A percentile compares a stretch with the other conserved stretches of the same genome.
Conservation (phyloP, 352 stramenopile genomes). For the Peronospora destructor region DNA sequence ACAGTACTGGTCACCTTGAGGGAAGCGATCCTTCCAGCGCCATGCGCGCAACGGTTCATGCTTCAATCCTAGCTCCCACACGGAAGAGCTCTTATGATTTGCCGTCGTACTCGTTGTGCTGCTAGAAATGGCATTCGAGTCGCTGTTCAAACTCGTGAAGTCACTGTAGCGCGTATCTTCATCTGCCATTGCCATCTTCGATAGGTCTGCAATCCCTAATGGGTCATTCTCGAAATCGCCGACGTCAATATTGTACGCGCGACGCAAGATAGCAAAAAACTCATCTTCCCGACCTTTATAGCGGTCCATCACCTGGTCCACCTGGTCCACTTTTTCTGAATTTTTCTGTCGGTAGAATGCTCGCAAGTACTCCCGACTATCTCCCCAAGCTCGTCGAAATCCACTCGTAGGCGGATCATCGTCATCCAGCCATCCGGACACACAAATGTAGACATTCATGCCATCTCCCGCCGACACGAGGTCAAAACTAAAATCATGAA, state of each 20-base stretch:
- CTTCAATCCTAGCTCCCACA: slow-evolving; percentile 28
- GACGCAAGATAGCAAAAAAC: slow-evolving; percentile 66
- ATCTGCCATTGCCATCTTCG: slow-evolving; percentile 23
- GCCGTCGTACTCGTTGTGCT: slow-evolving; percentile 2
- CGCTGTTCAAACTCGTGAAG: slow-evolving; percentile 29
- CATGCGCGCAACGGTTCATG: slow-evolving; percentile 52
- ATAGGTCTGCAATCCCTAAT: slow-evolving; percentile 33
- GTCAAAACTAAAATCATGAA: slow-evolving; percentile 80
- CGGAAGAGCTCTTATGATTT: slow-evolving; percentile 11
- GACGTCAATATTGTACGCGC: slow-evolving; percentile 48
- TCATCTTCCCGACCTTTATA: slow-evolving; percentile 82
- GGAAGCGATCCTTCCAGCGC: slow-evolving; percentile 80
- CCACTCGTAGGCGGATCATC: slow-evolving; percentile 49
- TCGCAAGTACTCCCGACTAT: slow-evolving; percentile 69
- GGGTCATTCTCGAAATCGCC: slow-evolving; percentile 38
- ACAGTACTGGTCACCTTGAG: slow-evolving; percentile 78
- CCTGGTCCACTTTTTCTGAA: slow-evolving; percentile 64
- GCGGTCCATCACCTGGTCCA: slow-evolving; percentile 73
- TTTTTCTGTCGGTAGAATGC: slow-evolving; percentile 69
- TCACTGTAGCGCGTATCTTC: slow-evolving; percentile 25
- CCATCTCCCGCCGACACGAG: slow-evolving; percentile 68
- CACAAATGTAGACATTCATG: slow-evolving; percentile 86
- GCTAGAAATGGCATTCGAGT: slow-evolving; percentile 31
- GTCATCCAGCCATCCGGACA: slow-evolving; percentile 79
- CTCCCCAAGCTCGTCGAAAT: slow-evolving; percentile 71